Base-by-base conservation (phyloP, 352 stramenopile genomes). In the Phytophthora sojae region DNA sequence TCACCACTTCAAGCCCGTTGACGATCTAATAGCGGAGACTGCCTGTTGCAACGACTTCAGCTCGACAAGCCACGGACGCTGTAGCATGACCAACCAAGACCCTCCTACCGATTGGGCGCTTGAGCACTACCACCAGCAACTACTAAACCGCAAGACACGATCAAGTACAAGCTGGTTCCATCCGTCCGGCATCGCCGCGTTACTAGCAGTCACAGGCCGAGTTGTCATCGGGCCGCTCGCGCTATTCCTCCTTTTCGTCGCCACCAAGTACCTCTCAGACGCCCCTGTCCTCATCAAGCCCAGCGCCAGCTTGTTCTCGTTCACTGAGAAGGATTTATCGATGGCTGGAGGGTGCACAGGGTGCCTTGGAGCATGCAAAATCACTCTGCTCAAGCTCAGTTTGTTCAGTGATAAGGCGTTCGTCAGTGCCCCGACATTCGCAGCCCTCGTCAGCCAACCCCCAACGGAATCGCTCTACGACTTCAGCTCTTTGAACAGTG, bases 401-500 rank as follows among this genome's bases (percentile, higher is more conserved):
- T 25, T 53, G 21, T 37, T 52, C 12, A 39, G 21, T 19, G 56
- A n/a, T 44, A 44, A 44, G 15, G 37, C 37, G 14, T 44, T 44
- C 12, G 37, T 44, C 37, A 44, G 37, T 4, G 37, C 37, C 6
- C 37, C 56, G n/a, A 15, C n/a, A 23, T 62, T 62, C 23, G 39
- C 7, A 12, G 37, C 26, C 2, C 15, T 62, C 25, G 37, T 26
- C 15, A 39, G 37, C 2, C 56, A 62, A 25, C 56, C 21, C 2
- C 19, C 23, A 15, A 62, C 56, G 17, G 56, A 62, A 17, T 53
- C 39, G 11, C 56, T 62, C 2, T 70, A 55, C 19, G 37, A 70
- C 21, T 70, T 70, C 54, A 70, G 63, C 23, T 32, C 52, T n/a
- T 21, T 70, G 15, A 53, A 21, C 15, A 25, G 32, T 6, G 56